These are phyloP conservation scores for Nematocida sp. DNA, from an alignment of 371 early-diverging fungal species.

Conservation along the genomic window DNA sequence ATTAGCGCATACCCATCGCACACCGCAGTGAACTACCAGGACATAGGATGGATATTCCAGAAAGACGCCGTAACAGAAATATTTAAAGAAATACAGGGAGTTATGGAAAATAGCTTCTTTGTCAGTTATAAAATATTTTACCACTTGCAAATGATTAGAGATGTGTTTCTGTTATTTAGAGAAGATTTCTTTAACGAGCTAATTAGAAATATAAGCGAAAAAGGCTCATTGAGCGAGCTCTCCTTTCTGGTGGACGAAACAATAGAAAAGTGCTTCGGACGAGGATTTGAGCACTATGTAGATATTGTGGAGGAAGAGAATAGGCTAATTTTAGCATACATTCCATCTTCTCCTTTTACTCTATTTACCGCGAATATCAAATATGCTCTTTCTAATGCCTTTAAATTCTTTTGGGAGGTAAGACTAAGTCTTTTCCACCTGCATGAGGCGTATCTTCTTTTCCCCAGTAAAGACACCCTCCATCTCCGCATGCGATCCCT, in stretches of 20 bases:
- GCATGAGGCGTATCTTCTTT: too few relatives aligned
- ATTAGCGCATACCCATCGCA: neutral
- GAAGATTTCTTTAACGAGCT: conserved; percentile 62
- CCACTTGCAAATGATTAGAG: conserved; percentile 47
- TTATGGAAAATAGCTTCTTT: conserved; percentile 33
- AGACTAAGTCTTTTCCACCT: too few relatives aligned
- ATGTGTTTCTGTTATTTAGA: conserved; percentile 60
- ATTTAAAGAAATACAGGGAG: neutral
- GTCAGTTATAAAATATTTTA: conserved; percentile 18
- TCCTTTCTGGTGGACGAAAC: conserved; percentile 53
- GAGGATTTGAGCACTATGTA: conserved; percentile 40
- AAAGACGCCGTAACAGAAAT: neutral
- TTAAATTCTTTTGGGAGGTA: conserved; percentile 64
- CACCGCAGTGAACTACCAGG: neutral
- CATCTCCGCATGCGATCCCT: too few relatives aligned
- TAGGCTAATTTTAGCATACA: conserved; percentile 52
- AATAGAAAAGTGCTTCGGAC: conserved; percentile 50
- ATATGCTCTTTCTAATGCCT: conserved; percentile 50
- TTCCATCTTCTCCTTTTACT: conserved; percentile 45
- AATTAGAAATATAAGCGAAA: conserved; percentile 49
- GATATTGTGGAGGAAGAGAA: conserved; percentile 35
- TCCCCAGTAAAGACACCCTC: neutral
- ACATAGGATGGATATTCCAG: too few relatives aligned
- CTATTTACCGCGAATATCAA: conserved; percentile 46
- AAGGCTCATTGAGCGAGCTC: neutral